Percentiles rank a stretch among this genome's conserved stretches.
These are phyloP conservation scores for Vigna radiata DNA, from an alignment of 306 rosid genomes.

Conservation along the genomic window DNA sequence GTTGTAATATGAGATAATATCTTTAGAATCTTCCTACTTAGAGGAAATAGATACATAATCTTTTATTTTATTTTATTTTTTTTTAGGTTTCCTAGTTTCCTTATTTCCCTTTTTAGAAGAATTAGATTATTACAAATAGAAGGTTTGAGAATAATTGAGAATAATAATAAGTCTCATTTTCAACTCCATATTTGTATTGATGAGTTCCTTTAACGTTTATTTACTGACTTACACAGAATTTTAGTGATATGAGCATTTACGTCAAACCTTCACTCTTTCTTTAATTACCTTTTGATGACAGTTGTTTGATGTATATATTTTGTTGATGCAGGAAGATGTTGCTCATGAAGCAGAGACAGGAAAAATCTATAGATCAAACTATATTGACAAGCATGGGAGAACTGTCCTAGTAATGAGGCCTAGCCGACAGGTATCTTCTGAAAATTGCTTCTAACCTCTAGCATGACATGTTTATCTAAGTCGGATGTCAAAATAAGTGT, in stretches of 20 bases:
- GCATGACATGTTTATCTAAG: constrained; percentile 25
- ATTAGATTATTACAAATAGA: too few relatives aligned
- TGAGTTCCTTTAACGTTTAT: constrained; percentile 6
- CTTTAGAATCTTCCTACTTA: too few relatives aligned
- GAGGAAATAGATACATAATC: too few relatives aligned
- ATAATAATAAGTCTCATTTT: too few relatives aligned
- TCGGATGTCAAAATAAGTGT: constrained; percentile 18
- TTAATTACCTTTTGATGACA: constrained; percentile 17
- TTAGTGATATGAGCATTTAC: constrained; percentile 18
- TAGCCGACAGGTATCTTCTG: constrained; percentile 69
- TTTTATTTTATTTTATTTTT: too few relatives aligned
- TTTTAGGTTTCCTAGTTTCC: too few relatives aligned
- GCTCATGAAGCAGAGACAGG: constrained; percentile 85
- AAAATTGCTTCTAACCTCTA: constrained; percentile 37
- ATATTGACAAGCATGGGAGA: constrained; percentile 74
- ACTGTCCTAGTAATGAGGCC: constrained; percentile 87
- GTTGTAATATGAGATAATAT: too few relatives aligned
- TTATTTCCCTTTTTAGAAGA: too few relatives aligned
- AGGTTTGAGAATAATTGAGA: too few relatives aligned
- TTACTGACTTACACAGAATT: constrained; percentile 4
- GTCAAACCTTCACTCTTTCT: constrained; percentile 28
- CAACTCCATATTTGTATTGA: constrained; percentile 14
- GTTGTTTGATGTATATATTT: constrained; percentile 22
- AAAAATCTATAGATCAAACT: constrained; percentile 70
- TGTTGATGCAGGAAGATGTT: constrained; percentile 70